Base-by-base conservation (phyloP, 495 filamentous ascomycete genomes). In the Aspergillus haitiensis region DNA sequence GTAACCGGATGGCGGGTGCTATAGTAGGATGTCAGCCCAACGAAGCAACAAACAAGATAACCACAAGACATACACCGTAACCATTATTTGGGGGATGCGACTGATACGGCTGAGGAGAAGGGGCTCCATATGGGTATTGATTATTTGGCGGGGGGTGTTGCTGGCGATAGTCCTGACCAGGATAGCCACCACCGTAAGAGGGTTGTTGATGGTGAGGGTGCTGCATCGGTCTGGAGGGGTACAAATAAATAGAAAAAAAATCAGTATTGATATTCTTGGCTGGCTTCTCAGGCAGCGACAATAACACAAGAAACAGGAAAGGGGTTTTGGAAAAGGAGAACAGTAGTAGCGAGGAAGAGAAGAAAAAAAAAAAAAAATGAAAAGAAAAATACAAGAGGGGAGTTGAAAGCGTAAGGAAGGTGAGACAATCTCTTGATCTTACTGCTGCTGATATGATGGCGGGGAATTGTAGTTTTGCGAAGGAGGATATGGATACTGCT, bases 141-240 rank as follows among this genome's bases (percentile, higher is more conserved):
- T 78, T 78, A 60, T 68, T 64, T 16, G 70, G 72, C 52, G 69
- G 47, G 18, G 55, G 73, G 12, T 63, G 63, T 52, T 77, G 72
- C 49, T 78, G 77, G 52, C 75, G 77, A 56, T 78, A 77, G 36
- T 68, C 71, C 61, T 80, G 78, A 56, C 77, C 77, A 15, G 80
- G 80, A 62, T 81, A 81, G 18, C 77, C 78, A 55, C 72, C 71
- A 47, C 78, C 79, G 35, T 72, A 70, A 15, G 70, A 69, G 55
- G 67, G 67, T 47, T 72, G 71, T 18, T 70, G 75, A 27, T 70
- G 71, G 58, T 65, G 64, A 40, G 59, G 64, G 51, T 58, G 60
- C 34, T 62, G 57, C 59, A 62, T 62, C 56, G 62, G 60, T 55
- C 62, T 64, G 35, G 0, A 11, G 4, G 12, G 31, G 12, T 37